Conservation (phyloP, 257 asterid genomes). For the Capsicum rhomboideum region DNA sequence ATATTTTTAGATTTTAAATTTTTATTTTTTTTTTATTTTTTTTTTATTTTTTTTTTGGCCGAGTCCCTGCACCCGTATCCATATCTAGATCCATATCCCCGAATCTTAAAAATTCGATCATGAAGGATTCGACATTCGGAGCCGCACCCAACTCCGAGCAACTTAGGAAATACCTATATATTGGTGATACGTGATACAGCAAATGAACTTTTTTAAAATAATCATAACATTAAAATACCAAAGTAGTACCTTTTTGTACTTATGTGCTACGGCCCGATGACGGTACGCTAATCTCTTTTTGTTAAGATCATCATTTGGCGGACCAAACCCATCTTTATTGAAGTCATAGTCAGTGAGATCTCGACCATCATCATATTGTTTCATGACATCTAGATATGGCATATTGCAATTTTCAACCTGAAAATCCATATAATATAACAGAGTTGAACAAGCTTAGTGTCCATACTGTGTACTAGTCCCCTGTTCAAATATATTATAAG, state of each 20-base stretch:
- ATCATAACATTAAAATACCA: background rate
- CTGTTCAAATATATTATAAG: background rate
- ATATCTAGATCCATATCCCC: too few relatives aligned
- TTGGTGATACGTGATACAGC: background rate
- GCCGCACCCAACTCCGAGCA: too few relatives aligned
- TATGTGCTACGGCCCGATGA: slow-evolving; percentile 55
- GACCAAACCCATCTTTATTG: slow-evolving; percentile 54
- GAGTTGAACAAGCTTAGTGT: background rate
- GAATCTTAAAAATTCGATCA: too few relatives aligned
- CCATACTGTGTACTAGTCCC: background rate
- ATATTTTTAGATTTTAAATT: too few relatives aligned
- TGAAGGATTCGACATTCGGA: too few relatives aligned
- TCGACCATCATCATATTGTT: slow-evolving; percentile 57
- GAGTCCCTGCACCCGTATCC: too few relatives aligned
- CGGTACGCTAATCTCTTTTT: slow-evolving; percentile 78
- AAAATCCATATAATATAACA: slow-evolving; percentile 6
- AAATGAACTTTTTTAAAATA: background rate
- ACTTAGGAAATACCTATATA: too few relatives aligned
- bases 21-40: too few relatives aligned
- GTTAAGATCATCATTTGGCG: slow-evolving; percentile 49
- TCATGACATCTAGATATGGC: slow-evolving; percentile 65
- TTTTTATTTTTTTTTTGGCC: too few relatives aligned
- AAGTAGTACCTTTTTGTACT: slow-evolving; percentile 61
- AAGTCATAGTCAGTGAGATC: slow-evolving; percentile 73
- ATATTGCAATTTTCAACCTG: slow-evolving; percentile 78